Base-by-base conservation (phyloP, 176 grass and related monocot genomes). In the Guadua angustifolia region DNA sequence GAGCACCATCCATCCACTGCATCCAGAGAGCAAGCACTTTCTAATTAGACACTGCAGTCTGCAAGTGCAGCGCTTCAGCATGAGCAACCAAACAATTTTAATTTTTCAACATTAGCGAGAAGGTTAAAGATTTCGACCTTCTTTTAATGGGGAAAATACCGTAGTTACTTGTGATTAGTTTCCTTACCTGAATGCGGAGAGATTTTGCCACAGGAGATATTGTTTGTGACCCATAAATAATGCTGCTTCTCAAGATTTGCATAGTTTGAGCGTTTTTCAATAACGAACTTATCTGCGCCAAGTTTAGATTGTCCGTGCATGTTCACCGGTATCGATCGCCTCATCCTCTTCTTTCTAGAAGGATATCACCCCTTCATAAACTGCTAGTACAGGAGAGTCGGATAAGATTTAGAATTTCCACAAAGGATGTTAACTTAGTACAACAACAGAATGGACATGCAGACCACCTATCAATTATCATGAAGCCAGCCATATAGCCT, bases 1-100 rank as follows among this genome's bases (percentile, higher is more conserved):
- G 95, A 69, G 93, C 92, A 75, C 29, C 16, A 63, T 98, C 85
- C 89, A 98, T 98, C 95, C 95, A 98, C 93, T 95, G 89, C 91
- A 91, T 74, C 73, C 66, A 80, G 81, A 89, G 60, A 76, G 6
- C 59, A 90, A 29, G 33, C 24, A 43, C 5, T 40, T 55, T 32
- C 42, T 74, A 71, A 13, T 79, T 63, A 60, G 65, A 21, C 50
- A 43, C 18, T 69, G 19, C 49, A 85, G 25, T 88, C 18, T 79
- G 38, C 21, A 52, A 79, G 0, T 45, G 22, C 10, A 7, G 24
- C 8, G 17, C 16, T 68, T 53, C 21, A 67, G 33, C 71, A 32
- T n/a, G 15, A 56, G 55, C 17, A 87, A 19, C 7, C 36, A 74
- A 40, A 10, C 12, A 65, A 36, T 78, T 57, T 65, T 44, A 56